Percentiles rank a stretch among this genome's conserved stretches.
phyloP scores from a whole-genome alignment of 1,284 basidiomycete genomes.

The Puccinia polysora region DNA sequence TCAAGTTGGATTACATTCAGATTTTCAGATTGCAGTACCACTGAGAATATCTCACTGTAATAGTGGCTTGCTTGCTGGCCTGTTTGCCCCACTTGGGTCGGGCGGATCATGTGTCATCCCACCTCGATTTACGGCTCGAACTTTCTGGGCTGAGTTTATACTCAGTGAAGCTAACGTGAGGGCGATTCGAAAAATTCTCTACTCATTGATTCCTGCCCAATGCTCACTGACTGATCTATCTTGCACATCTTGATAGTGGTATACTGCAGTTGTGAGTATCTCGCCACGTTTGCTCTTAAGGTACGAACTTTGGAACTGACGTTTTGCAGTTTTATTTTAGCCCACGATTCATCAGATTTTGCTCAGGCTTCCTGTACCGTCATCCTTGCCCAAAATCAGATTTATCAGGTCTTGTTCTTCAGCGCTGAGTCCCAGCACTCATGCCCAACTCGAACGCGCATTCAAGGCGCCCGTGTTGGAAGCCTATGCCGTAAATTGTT shows the following conservation, averaged over 20 bases:
- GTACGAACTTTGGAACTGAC: neutral
- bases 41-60: neutral
- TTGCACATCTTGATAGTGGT: constrained; percentile 56
- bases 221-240: no score
- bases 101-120: constrained; percentile 63
- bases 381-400: constrained; percentile 54
- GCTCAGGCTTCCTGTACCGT: constrained; percentile 54
- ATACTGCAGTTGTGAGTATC: constrained; percentile 50
- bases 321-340: constrained; percentile 47
- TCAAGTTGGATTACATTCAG: neutral
- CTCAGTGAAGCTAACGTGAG: constrained; percentile 51
- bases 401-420: constrained; percentile 58
- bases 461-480: constrained; percentile 58
- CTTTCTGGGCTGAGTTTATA: constrained; percentile 62
- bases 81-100: constrained; percentile 62
- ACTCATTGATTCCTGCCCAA: no score
- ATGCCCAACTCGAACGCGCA: constrained; percentile 53
- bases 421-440: constrained; percentile 55
- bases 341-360: constrained; percentile 59
- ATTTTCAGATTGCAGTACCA: neutral
- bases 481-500: constrained; percentile 51
- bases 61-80: constrained; percentile 61
- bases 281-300: neutral
- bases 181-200: constrained; percentile 46
- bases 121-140: constrained; percentile 59